Evolutionary conservation across 345 rosid species (phyloP).

Genomic region (Melastoma malabathricum): DNA sequence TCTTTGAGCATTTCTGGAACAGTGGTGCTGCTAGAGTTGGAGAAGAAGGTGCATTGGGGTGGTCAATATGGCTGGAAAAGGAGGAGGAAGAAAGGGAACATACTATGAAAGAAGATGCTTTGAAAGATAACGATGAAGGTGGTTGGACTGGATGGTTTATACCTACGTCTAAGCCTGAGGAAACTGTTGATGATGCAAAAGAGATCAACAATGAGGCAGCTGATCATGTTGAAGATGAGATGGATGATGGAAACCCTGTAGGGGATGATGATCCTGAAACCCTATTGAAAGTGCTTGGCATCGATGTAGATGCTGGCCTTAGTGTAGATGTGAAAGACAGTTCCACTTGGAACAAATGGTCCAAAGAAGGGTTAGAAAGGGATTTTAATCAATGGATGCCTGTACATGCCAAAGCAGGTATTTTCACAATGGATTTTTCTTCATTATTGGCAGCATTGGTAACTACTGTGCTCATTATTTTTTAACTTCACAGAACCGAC

Average conservation of each 20-base stretch:
- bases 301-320: conserved; percentile 50
- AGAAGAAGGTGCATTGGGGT: conserved; percentile 88
- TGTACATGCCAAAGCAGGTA: conserved; percentile 42
- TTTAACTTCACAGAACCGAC: neutral
- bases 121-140: conserved; percentile 47
- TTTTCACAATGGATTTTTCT: conserved; percentile 1
- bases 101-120: conserved; percentile 43
- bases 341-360: conserved; percentile 86
- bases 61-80: conserved; percentile 85
- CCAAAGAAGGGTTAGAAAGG: conserved; percentile 63
- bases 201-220: conserved; percentile 9
- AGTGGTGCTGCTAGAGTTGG: conserved; percentile 79
- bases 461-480: neutral
- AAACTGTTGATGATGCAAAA: conserved; percentile 22
- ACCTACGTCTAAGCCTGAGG: conserved; percentile 33
- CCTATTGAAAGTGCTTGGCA: conserved; percentile 70
- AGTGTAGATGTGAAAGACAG: conserved; percentile 55
- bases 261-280: conserved; percentile 78
- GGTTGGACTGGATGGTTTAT: conserved; percentile 99
- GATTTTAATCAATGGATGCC: conserved; percentile 87
- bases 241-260: conserved; percentile 39
- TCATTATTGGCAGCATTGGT: neutral
- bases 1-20: conserved; percentile 94
- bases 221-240: conserved; percentile 5
- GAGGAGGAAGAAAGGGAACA: conserved; percentile 87